A percentile compares a stretch with the other conserved stretches of the same genome.
phyloP scores from a whole-genome alignment of 2,329 filamentous ascomycete species.

The Mollisiaceae sp. region DNA sequence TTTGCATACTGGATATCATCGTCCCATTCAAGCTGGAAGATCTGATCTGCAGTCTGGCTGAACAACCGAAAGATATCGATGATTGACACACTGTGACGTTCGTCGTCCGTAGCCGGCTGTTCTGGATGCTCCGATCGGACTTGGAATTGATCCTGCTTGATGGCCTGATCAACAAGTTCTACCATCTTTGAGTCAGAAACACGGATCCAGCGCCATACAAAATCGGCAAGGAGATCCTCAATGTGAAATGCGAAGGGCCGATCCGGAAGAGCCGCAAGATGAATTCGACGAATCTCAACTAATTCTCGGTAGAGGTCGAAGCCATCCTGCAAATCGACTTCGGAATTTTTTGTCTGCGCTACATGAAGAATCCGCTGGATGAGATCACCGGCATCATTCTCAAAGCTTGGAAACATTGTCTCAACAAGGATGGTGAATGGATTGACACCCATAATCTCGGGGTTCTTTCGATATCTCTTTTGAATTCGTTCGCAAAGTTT shows the following conservation, averaged over 20 bases:
- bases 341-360: constrained; percentile 69
- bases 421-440: constrained; percentile 74
- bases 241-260: constrained; percentile 85
- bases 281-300: constrained; percentile 81
- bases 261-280: constrained; percentile 74
- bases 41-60: constrained; percentile 87
- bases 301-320: constrained; percentile 93
- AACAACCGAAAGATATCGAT: constrained; percentile 95
- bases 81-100: constrained; percentile 90
- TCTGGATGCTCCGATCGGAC: constrained; percentile 70
- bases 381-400: constrained; percentile 85
- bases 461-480: constrained; percentile 88
- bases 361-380: constrained; percentile 80
- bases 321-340: constrained; percentile 87
- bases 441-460: constrained; percentile 79
- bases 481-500: constrained; percentile 87
- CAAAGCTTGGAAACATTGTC: constrained; percentile 87
- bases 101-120: constrained; percentile 72
- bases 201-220: constrained; percentile 95
- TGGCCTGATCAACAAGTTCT: constrained; percentile 85
- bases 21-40: constrained; percentile 87
- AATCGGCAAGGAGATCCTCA: constrained; percentile 83
- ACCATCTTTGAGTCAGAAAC: constrained; percentile 80
- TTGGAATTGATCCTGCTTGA: constrained; percentile 87
- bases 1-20: constrained; percentile 92